Evolutionary conservation across 805 yeast species (phyloP).

Genomic region (Saturnispora hagleri): DNA sequence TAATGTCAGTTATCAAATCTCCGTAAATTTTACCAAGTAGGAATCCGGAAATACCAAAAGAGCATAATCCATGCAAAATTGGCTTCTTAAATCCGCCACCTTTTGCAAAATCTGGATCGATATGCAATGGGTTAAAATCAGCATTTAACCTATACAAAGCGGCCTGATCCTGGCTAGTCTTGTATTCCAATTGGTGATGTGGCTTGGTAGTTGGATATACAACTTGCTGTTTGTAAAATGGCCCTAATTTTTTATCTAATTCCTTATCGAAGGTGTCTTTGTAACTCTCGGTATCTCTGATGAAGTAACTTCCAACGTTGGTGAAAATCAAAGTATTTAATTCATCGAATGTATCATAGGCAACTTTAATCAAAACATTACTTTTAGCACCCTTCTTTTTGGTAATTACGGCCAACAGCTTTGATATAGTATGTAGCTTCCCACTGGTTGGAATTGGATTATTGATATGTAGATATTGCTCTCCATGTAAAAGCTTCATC

Average conservation of each 20-base stretch:
- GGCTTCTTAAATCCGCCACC: conserved; percentile 82
- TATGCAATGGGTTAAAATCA: conserved; percentile 90
- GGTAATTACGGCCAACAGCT: conserved; percentile 67
- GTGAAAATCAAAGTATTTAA: conserved; percentile 59
- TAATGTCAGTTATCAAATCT: conserved; percentile 60
- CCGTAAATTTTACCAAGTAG: conserved; percentile 75
- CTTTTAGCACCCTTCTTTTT: conserved; percentile 48
- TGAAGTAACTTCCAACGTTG: conserved; percentile 77
- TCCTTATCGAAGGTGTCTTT: conserved; percentile 36
- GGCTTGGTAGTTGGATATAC: conserved; percentile 45
- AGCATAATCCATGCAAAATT: conserved; percentile 86
- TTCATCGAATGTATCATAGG: conserved; percentile 59
- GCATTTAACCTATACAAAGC: conserved; percentile 87
- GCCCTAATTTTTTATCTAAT: conserved; percentile 28
- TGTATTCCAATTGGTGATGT: conserved; percentile 51
- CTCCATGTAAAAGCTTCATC: conserved; percentile 86
- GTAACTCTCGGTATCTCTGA: conserved; percentile 62
- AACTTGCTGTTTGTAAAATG: conserved; percentile 57
- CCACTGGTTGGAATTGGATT: conserved; percentile 75
- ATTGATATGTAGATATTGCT: conserved; percentile 74
- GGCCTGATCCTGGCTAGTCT: conserved; percentile 67
- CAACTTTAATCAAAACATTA: conserved; percentile 72
- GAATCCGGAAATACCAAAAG: conserved; percentile 76
- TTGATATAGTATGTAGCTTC: conserved; percentile 46
- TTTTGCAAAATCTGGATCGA: conserved; percentile 84